Evolutionary conservation across 2,329 filamentous ascomycete species (phyloP), one percentile per base, ranked within the genome.

Genomic region (Monilinia laxa): DNA sequence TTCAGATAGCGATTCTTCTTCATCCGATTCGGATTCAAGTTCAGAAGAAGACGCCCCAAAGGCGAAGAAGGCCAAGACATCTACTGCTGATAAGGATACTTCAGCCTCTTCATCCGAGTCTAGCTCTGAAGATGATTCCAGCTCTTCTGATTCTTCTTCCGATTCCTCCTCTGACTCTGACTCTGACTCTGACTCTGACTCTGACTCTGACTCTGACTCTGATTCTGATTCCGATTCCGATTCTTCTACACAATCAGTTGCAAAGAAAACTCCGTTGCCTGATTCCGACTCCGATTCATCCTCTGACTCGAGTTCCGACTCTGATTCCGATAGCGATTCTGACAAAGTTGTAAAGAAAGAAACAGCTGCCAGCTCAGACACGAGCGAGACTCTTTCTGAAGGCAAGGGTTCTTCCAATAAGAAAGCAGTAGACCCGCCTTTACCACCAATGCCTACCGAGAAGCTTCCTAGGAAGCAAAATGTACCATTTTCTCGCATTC

Each of bases 401-500:
- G 68, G 65, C 23, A 64, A 69, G 10, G 71, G 71, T n/a, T 72
- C 72, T 10, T 69, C 72, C 57, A 52, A 11, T 23, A 28, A 62
- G 12, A 62, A 62, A 62, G 45, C 67, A 70, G 72, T 74, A 72
- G 77, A 73, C 60, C 75, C 70, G 67, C 75, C 71, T 23, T 73
- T 79, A 23, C 76, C 77, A 49, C 75, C 72, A 66, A 77, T 75
- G 56, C 76, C 76, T 57, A 69, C 76, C 42, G 66, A 74, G 3
- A 76, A 71, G 40, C 62, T 56, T 25, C 68, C 67, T 65, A 85
- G 84, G 80, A 80, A 83, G 79, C 82, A 80, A 70, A 88, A 84
- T 77, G 84, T 84, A 77, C 93, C 85, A 71, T 97, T 91, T 81
- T 96, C 86, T 69, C 91, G 88, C 74, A 91, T 92, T 76, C 86